Conservation (phyloP, 2,329 filamentous ascomycete genomes). For the Trichoderma simmonsii region DNA sequence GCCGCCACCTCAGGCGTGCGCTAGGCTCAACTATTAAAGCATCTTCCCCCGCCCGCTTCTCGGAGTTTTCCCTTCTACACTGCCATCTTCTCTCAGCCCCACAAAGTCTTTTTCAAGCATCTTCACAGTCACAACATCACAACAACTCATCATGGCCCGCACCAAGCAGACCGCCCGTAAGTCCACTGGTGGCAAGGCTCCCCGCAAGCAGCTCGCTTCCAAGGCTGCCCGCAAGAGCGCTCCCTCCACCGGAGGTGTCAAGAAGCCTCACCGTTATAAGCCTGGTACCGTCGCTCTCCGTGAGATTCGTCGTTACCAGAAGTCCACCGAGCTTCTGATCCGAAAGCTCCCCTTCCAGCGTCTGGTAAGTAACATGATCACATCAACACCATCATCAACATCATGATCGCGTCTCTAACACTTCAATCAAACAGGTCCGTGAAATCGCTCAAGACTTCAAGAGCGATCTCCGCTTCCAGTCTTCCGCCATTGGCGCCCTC, state of each 20-base stretch:
- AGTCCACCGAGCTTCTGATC: slow-evolving; percentile 92
- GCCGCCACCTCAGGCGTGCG: slow-evolving; percentile 31
- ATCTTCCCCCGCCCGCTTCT: slow-evolving; percentile 42
- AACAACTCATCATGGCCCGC: slow-evolving; percentile 56
- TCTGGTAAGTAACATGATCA: slow-evolving; percentile 54
- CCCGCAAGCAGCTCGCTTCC: slow-evolving; percentile 96
- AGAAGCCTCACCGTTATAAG: slow-evolving; percentile 91
- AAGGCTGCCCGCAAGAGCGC: slow-evolving; percentile 99
- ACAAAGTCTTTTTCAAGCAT: slow-evolving; percentile 25
- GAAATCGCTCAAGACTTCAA: slow-evolving; percentile 97
- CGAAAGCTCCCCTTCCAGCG: slow-evolving; percentile 98
- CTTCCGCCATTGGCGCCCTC: slow-evolving; percentile 91
- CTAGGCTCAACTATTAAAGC: slow-evolving; percentile 41
- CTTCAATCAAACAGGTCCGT: slow-evolving; percentile 56
- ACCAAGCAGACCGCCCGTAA: slow-evolving; percentile 70
- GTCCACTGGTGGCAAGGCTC: slow-evolving; percentile 76
- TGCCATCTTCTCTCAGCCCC: slow-evolving; percentile 32
- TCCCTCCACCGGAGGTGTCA: slow-evolving; percentile 93
- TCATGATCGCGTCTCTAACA: neutral
- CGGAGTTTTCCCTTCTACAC: slow-evolving; percentile 42
- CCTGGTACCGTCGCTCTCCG: slow-evolving; percentile 93
- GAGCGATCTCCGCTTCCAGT: slow-evolving; percentile 95
- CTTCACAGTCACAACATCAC: slow-evolving; percentile 29
- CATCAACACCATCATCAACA: neutral
- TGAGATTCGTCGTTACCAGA: slow-evolving; percentile 98